A percentile compares a stretch with the other conserved stretches of the same genome.
Evolutionary conservation across 2,329 filamentous ascomycete species (phyloP).

Genomic region (Fusarium annulatum): DNA sequence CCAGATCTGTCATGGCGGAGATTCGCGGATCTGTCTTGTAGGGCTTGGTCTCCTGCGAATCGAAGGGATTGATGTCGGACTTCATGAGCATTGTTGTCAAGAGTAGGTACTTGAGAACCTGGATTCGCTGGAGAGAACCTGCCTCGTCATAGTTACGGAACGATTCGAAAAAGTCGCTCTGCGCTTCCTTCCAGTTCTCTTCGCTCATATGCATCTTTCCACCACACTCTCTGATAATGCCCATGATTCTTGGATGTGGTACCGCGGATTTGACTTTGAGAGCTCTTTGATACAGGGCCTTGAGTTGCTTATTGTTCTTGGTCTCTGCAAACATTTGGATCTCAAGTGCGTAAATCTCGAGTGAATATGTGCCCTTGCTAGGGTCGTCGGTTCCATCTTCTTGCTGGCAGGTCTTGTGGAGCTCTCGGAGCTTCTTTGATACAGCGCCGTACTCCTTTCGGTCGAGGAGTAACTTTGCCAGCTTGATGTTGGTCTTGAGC

Average conservation of each 20-base stretch:
- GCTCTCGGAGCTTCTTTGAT: conserved; percentile 84
- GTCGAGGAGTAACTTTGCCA: conserved; percentile 90
- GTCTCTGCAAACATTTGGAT: conserved; percentile 99
- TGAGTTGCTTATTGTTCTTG: conserved; percentile 96
- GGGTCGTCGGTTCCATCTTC: conserved; percentile 91
- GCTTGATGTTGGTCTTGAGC: conserved; percentile 98
- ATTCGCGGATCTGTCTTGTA: conserved; percentile 97
- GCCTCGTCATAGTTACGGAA: conserved; percentile 99
- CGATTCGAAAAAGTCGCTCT: conserved; percentile 98
- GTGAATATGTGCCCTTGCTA: conserved; percentile 94
- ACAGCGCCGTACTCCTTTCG: conserved; percentile 87
- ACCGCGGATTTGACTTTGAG: conserved; percentile 95
- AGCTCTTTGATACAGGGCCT: conserved; percentile 90
- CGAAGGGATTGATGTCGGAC: conserved; percentile 98
- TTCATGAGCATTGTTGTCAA: conserved; percentile 99
- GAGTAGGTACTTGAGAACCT: conserved; percentile 96
- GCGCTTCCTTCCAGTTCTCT: conserved; percentile 98
- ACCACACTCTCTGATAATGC: conserved; percentile 97
- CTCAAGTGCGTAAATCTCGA: conserved; percentile 96
- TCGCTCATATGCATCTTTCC: conserved; percentile 99
- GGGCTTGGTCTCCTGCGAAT: conserved; percentile 98
- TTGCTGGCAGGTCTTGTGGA: conserved; percentile 88
- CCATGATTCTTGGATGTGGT: conserved; percentile 98
- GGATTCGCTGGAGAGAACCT: conserved; percentile 93
- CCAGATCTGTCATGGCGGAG: conserved; percentile 95